Evolutionary conservation across 305 asterid genomes (phyloP), one percentile per base, ranked within the genome.

Genomic region (Rubia occidens): DNA sequence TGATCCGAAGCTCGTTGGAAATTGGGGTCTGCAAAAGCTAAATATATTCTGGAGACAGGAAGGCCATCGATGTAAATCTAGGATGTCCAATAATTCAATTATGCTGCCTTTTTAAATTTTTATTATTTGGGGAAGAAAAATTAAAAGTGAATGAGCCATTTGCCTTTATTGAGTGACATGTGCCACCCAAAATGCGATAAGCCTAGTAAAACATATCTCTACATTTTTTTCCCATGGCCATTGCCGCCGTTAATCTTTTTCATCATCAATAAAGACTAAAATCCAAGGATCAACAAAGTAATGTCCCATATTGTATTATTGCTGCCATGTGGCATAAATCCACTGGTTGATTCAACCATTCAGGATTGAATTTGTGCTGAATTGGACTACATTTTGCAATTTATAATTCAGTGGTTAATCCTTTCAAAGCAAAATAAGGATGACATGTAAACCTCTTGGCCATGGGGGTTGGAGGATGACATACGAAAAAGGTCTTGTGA

Each of bases 181-280:
- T 45, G 49, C 75, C 75, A 62, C 69, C 53, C 75, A 51, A 45
- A 37, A n/a, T 8, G 64, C 21, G 75, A 71, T 71, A 62, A 71
- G 69, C 64, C 69, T 71, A 45, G 54, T 44, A 62, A 71, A 71
- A 49, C 62, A 62, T 61, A 71, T 71, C 74, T 62, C 40, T 20
- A 61, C 66, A 60, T 13, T 5, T 67, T 45, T 37, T 51, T 14
- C 17, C 43, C 65, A 35, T 60, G 26, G 26, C 39, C 2, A 6
- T 11, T 68, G 72, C 72, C 37, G 64, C 42, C 18, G 21, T 68
- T 39, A 68, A 68, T 54, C 55, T 68, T 20, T 68, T 68, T 18
- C 24, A 68, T 68, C 11, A 63, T 39, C 67, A 63, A 17, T 8
- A 2, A 45, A 11, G 59, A 45, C 51, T 54, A 68, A 44, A 39